Conservation (phyloP, 2,329 filamentous ascomycete genomes). For the Zymoseptoria ardabiliae region DNA sequence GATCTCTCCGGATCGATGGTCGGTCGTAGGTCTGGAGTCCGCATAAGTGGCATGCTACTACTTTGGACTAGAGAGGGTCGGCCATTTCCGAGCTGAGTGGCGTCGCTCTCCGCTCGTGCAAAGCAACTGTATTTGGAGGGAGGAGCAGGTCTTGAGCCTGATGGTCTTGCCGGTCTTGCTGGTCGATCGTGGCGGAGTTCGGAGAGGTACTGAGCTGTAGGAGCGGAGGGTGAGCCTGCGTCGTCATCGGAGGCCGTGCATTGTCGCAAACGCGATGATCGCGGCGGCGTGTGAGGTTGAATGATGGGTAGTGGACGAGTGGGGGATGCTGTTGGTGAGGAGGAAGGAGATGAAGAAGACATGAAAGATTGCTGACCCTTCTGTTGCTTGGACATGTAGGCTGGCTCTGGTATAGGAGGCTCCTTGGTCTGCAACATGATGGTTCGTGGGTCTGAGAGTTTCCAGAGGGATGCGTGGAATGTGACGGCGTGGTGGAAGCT, state of each 20-base stretch:
- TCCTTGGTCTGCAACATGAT: constrained; percentile 18
- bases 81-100: constrained; percentile 10
- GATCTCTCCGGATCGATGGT: constrained; percentile 12
- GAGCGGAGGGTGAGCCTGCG: constrained; percentile 19
- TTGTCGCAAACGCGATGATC: constrained; percentile 17
- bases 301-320: constrained; percentile 8
- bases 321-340: constrained; percentile 1
- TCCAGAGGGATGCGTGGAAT: background rate
- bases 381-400: constrained; percentile 26
- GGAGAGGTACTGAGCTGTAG: constrained; percentile 60
- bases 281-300: constrained; percentile 18
- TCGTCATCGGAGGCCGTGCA: constrained; percentile 14
- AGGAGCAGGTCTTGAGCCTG: constrained; percentile 61
- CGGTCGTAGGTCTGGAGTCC: constrained; percentile 14
- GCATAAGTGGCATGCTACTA: constrained; percentile 25
- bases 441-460: background rate
- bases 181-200: constrained; percentile 62
- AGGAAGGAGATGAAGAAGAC: constrained; percentile 11
- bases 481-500: background rate
- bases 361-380: constrained; percentile 24
- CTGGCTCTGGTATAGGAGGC: constrained; percentile 17
- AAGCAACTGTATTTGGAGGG: constrained; percentile 35
- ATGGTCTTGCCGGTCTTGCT: constrained; percentile 53
- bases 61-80: constrained; percentile 28
- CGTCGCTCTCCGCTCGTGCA: constrained; percentile 23